Base-by-base conservation (phyloP, 345 rosid genomes). In the Toxicodendron radicans region DNA sequence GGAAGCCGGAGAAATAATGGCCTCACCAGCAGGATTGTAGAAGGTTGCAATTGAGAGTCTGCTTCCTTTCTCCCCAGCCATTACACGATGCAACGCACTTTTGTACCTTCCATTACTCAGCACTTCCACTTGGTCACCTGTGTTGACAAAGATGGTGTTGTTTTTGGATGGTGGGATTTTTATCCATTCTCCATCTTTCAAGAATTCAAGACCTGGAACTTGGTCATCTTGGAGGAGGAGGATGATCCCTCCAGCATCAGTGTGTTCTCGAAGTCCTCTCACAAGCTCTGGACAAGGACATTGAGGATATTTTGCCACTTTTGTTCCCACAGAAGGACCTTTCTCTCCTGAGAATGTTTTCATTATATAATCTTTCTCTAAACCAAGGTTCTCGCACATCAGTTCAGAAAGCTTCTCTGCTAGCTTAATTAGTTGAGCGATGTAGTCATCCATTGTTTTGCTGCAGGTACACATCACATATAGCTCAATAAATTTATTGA, bases 191-290 rank as follows among this genome's bases (percentile, higher is more conserved):
- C 97, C 91, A 76, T 92, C 92, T 79, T 87, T 92, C 10, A 76
- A 61, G 85, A 95, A 95, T 74, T 95, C 97, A 8, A 95, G 97
- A 45, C 94, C 99, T 6, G 92, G 93, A 64, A 95, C 97, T 74
- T 89, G 89, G 65, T 95, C 95, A 78, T 95, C 97, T 61, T 92
- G 99, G 77, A 92, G 86, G 74, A 91, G 78, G 58, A 91, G 82
- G 58, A 95, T 91, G 88, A 95, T 92, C 71, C 97, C 99, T 7
- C 97, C 97, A 0, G 94, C 97, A 81, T 92, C 99, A 0, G 97
- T 88, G 77, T 92, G 99, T 80, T 92, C 95, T 77, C 93, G 76
- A 21, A 92, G 92, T 58, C 98, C 98, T 85, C 93, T 82, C 58
- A 94, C 87, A 33, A 78, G 92, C 73, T 91, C 91, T 1, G 98